Evolutionary conservation across 352 stramenopile genomes (phyloP).

Genomic region (Pilasporangium apinafurcum): DNA sequence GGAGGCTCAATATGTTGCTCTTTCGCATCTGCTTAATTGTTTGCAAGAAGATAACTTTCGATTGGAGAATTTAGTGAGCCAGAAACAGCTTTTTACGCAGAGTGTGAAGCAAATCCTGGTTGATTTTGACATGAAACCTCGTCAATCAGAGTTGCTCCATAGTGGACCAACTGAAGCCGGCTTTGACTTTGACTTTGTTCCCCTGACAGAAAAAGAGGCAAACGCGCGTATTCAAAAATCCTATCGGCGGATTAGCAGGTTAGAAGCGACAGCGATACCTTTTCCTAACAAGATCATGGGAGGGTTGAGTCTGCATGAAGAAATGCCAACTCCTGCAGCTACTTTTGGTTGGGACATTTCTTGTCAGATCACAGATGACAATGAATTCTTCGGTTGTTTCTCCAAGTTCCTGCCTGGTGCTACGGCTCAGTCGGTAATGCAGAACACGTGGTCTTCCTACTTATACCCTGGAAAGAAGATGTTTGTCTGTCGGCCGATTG

Average conservation of each 20-base stretch:
- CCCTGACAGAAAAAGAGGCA: slow-evolving; percentile 45
- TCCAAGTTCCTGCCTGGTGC: slow-evolving; percentile 36
- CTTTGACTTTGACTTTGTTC: slow-evolving; percentile 39
- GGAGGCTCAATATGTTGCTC: slow-evolving; percentile 44
- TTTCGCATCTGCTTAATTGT: slow-evolving; percentile 46
- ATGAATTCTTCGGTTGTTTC: slow-evolving; percentile 49
- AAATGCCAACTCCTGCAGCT: slow-evolving; percentile 26
- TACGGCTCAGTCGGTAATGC: slow-evolving; percentile 32
- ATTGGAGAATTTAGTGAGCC: slow-evolving; percentile 20
- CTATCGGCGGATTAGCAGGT: slow-evolving; percentile 44
- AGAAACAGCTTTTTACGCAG: slow-evolving; percentile 11
- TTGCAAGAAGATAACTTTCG: slow-evolving; percentile 66
- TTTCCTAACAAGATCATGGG: background rate
- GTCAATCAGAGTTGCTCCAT: slow-evolving; percentile 37
- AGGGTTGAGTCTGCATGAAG: slow-evolving; percentile 8
- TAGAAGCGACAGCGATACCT: slow-evolving; percentile 20
- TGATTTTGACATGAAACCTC: slow-evolving; percentile 32
- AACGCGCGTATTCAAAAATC: slow-evolving; percentile 46
- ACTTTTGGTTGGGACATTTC: slow-evolving; percentile 50
- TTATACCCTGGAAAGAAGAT: slow-evolving; percentile 10
- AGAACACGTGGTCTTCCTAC: slow-evolving; percentile 26
- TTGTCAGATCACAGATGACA: slow-evolving; percentile 25
- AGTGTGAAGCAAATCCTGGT: slow-evolving; percentile 15
- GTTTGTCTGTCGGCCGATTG: slow-evolving; percentile 20
- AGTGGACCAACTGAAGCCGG: slow-evolving; percentile 19